Evolutionary conservation across 2,329 filamentous ascomycete species (phyloP).

Genomic region (Colletotrichum musae): DNA sequence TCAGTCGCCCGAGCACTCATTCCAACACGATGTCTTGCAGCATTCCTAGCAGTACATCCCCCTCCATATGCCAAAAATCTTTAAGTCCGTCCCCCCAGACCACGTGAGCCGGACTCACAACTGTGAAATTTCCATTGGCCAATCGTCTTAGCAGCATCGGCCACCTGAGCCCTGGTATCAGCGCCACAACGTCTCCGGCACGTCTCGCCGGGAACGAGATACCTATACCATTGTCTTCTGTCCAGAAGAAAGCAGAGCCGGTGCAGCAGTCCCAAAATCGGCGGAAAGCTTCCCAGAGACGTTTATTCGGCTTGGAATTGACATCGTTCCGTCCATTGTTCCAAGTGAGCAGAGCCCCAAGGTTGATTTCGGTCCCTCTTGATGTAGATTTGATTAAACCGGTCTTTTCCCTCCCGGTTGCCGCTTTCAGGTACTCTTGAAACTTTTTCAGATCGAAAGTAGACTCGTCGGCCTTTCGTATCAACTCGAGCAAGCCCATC

Average conservation of each 20-base stretch:
- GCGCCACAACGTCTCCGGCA: not conserved
- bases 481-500: not conserved
- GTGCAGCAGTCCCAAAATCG: not conserved
- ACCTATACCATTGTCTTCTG: not conserved
- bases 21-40: too few relatives aligned
- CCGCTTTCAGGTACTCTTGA: not conserved
- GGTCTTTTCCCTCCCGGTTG: not conserved
- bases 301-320: not conserved
- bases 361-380: not conserved
- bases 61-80: too few relatives aligned
- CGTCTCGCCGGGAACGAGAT: not conserved
- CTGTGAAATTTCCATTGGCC: not conserved
- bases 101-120: not conserved
- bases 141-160: not conserved
- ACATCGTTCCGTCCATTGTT: not conserved
- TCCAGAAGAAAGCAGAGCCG: not conserved
- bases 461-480: not conserved
- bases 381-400: not conserved
- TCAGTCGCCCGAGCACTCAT: too few relatives aligned
- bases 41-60: too few relatives aligned
- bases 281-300: not conserved
- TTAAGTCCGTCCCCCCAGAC: too few relatives aligned
- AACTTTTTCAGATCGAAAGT: not conserved
- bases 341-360: not conserved
- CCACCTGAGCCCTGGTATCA: not conserved